Evolutionary conservation across 768 basidiomycete genomes (phyloP).

Genomic region (Lentinula sp.): DNA sequence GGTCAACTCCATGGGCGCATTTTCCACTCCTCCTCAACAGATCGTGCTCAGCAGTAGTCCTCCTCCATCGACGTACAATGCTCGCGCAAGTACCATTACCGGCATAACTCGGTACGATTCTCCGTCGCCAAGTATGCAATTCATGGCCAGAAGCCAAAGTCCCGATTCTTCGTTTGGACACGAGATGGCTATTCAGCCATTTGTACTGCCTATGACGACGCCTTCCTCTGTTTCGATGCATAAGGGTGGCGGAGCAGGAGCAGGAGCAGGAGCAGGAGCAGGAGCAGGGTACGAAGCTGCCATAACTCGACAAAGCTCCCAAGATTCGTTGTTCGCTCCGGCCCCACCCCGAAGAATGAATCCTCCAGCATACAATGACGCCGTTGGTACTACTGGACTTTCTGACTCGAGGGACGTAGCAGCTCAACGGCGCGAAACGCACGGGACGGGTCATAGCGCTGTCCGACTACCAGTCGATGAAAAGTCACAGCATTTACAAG

Average conservation of each 20-base stretch:
- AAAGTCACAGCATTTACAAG: not conserved
- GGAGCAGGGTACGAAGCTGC: not conserved
- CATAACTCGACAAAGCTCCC: not conserved
- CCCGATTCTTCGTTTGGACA: not conserved
- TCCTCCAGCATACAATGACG: conserved; percentile 1
- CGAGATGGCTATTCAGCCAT: not conserved
- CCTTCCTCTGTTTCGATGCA: not conserved
- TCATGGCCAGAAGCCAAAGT: not conserved
- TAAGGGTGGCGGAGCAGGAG: not conserved
- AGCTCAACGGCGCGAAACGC: not conserved
- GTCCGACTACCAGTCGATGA: not conserved
- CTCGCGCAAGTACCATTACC: not conserved
- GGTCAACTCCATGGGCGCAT: not conserved
- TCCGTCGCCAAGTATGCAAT: conserved; percentile 1
- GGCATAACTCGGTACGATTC: not conserved
- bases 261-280: not conserved
- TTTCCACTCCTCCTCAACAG: not conserved
- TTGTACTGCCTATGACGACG: not conserved
- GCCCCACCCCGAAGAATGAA: not conserved
- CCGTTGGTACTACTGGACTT: not conserved
- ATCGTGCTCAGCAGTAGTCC: not conserved
- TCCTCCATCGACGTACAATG: not conserved
- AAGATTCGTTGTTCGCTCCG: not conserved
- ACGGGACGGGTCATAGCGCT: not conserved
- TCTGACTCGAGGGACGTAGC: not conserved